Evolutionary conservation across 176 grass and related monocot genomes (phyloP), one percentile per base, ranked within the genome.

Genomic region (Rhynchospora tenuis): DNA sequence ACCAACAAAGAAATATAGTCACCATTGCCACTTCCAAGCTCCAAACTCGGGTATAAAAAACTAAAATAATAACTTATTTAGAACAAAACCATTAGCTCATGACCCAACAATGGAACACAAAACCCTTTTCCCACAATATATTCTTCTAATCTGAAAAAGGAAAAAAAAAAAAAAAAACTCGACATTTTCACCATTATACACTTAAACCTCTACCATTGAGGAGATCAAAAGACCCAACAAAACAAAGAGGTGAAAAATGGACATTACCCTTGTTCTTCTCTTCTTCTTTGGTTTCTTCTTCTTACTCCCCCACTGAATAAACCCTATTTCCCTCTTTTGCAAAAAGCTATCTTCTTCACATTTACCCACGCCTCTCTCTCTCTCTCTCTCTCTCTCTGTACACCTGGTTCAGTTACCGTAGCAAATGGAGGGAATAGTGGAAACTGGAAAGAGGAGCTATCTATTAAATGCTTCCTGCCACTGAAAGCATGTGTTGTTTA

Each of bases 401-500:
- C 42, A 82, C 80, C 59, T 62, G 59, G 80, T 82, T 82, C 59
- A 68, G 57, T 42, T 63, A 26, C 78, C 78, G 80, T 67, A 68
- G 63, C 8, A 82, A 82, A 82, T 50, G 59, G 80, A 82, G 79
- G n/a, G 51, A 22, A 48, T 68, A 45, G 61, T 27, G 20, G 10
- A 13, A 81, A 22, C 43, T 65, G 43, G 9, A 54, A 45, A 23
- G 27, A 59, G 57, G 60, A 81, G 55, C 77, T 62, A 19, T 70
- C 26, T 51, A 52, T 65, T 82, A 67, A 80, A 82, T 82, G 80
- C 59, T 55, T 56, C 29, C 9, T 65, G 80, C 57, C 23, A 67
- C 15, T 9, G 29, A 19, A 6, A 23, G 0, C 14, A 68, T 26
- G 4, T 68, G 33, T 54, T 82, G 68, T 17, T 44, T 1, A 17